These are phyloP conservation scores for Anastatica hierochuntica DNA, from an alignment of 345 rosid genomes.

Conservation along the genomic window DNA sequence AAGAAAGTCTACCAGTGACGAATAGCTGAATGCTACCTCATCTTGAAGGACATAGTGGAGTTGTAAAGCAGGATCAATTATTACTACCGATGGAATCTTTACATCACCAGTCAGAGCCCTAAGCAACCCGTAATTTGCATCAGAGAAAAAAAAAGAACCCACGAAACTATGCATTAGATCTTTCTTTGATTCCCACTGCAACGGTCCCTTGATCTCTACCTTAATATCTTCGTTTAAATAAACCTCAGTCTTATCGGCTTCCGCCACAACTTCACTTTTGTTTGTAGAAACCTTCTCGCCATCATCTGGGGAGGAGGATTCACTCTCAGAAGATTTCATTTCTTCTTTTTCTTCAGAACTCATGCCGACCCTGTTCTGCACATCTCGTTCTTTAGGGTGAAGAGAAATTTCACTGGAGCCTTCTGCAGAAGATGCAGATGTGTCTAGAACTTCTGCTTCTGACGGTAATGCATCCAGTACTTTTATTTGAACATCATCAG, in stretches of 20 bases:
- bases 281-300: slow-evolving; percentile 24
- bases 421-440: slow-evolving; percentile 26
- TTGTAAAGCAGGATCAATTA: slow-evolving; percentile 55
- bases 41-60: slow-evolving; percentile 54
- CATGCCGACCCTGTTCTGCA: slow-evolving; percentile 13
- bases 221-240: slow-evolving; percentile 15
- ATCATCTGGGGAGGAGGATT: slow-evolving; percentile 25
- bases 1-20: slow-evolving; percentile 41
- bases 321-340: slow-evolving; percentile 22
- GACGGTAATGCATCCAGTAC: slow-evolving; percentile 28
- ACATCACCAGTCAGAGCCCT: slow-evolving; percentile 56
- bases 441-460: slow-evolving; percentile 30
- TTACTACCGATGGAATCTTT: slow-evolving; percentile 64
- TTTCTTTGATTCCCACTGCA: slow-evolving; percentile 28
- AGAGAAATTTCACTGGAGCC: slow-evolving; percentile 19
- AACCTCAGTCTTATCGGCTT: slow-evolving; percentile 27
- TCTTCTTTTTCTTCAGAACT: slow-evolving; percentile 23
- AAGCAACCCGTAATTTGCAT: slow-evolving; percentile 59
- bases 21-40: slow-evolving; percentile 33
- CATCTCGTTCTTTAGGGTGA: slow-evolving; percentile 26
- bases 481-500: slow-evolving; percentile 59
- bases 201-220: slow-evolving; percentile 24
- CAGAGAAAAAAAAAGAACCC: slow-evolving; percentile 68
- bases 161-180: slow-evolving; percentile 34
- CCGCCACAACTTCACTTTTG: slow-evolving; percentile 21